Evolutionary conservation across 306 rosid genomes (phyloP), one percentile per base, ranked within the genome.

Genomic region (Oemleria cerasiformis): DNA sequence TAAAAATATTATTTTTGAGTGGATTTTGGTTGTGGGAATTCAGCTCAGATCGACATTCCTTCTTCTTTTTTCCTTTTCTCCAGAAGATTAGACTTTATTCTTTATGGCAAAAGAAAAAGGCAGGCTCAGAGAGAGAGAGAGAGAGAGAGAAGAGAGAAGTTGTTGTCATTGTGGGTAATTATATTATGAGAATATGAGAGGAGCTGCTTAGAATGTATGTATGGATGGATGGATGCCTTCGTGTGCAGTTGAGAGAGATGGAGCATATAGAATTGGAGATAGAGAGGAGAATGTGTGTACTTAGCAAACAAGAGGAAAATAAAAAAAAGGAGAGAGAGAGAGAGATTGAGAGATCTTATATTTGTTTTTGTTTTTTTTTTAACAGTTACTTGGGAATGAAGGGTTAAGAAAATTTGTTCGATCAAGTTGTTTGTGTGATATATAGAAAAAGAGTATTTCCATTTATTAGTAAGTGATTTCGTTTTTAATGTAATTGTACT

Each of bases 1-100:
- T 0, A 53, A 14, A 25, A 45, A 61, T 61, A 36, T 38, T 61
- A 13, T 16, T 36, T 13, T 57, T 34, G 39, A 34, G 23, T 4
- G 44, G 8, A 38, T 16, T 41, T 4, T 9, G 53, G 53, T 8
- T 42, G 34, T 48, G 13, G 5, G 72, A 49, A 38, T 67, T 45
- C 12, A 61, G 40, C 58, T 78, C 78, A 77, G 83, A 84, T 79
- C 83, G 78, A 75, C 87, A 76, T 83, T 83, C 78, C 67, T 67
- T 63, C 43, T 51, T 39, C 3, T 9, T 65, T 21, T 70, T 15
- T 67, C 23, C 44, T 57, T 72, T 39, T 76, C 79, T 63, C 75
- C 63, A 53, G 84, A 87, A 77, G 87, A 78, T 62, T 72, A 53
- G 64, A 30, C 62, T 48, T 74, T 57, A 57, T 70, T 70, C 74